These are phyloP conservation scores for Eimeria necatrix DNA, from an alignment of 169 alveolate species.

Conservation along the genomic window DNA sequence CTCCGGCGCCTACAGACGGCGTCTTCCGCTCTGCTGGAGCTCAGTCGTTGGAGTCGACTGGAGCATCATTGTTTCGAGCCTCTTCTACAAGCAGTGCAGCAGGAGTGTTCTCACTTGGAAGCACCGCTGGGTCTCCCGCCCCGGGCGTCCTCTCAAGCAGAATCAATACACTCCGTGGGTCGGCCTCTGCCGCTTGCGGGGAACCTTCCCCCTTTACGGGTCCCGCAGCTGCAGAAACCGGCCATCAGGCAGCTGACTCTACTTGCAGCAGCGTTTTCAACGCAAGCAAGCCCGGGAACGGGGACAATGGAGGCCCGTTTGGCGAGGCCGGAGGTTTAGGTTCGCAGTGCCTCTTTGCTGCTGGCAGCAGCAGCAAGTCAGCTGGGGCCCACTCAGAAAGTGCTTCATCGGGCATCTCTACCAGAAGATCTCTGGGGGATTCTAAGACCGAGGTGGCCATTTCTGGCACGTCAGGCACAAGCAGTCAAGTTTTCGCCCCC, in stretches of 20 bases:
- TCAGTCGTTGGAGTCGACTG: background rate
- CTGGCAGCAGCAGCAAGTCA: background rate
- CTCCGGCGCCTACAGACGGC: too few relatives aligned
- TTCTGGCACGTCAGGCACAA: background rate
- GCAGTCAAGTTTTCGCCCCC: background rate
- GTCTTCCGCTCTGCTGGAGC: too few relatives aligned
- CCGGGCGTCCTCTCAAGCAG: background rate
- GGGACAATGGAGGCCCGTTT: background rate
- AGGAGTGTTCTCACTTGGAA: background rate
- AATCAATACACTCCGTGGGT: too few relatives aligned
- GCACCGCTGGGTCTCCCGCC: background rate
- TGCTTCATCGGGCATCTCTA: background rate
- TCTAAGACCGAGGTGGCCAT: too few relatives aligned
- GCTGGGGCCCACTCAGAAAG: background rate
- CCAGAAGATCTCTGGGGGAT: too few relatives aligned
- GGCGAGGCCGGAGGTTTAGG: background rate
- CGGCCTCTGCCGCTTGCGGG: background rate
- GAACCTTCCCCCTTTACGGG: background rate
- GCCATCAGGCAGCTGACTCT: background rate
- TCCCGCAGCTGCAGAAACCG: conserved; percentile 19
- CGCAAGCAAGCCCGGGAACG: background rate
- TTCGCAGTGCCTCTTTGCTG: background rate
- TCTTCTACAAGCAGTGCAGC: background rate
- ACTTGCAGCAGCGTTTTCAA: background rate
- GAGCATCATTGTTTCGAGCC: background rate